These are phyloP conservation scores for Metschnikowia colocasiae DNA, from an alignment of 805 yeast genomes.

Conservation along the genomic window DNA sequence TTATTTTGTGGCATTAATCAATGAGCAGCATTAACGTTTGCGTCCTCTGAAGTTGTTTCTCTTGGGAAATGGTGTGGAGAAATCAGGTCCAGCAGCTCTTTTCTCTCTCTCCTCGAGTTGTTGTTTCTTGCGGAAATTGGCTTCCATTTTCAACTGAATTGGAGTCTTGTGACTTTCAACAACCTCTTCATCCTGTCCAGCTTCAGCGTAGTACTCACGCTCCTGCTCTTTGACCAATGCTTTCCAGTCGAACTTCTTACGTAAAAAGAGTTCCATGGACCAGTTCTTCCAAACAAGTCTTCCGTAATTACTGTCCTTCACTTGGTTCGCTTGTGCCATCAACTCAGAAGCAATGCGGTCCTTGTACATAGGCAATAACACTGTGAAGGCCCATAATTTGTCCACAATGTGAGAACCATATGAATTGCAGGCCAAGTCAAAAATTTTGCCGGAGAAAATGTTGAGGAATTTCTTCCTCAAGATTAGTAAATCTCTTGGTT, in stretches of 20 bases:
- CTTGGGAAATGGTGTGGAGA: conserved; percentile 7
- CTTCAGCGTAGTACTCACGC: conserved; percentile 27
- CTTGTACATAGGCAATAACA: conserved; percentile 74
- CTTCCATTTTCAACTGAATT: conserved; percentile 41
- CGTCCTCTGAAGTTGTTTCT: conserved; percentile 12
- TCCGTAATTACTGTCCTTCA: conserved; percentile 86
- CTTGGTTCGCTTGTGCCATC: conserved; percentile 52
- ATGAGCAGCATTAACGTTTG: conserved; percentile 7
- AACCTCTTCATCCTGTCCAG: conserved; percentile 14
- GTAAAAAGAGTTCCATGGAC: conserved; percentile 73
- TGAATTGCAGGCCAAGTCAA: conserved; percentile 72
- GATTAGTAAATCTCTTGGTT: conserved; percentile 44
- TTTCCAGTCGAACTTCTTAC: conserved; percentile 85
- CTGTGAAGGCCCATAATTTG: conserved; percentile 74
- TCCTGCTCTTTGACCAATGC: conserved; percentile 47
- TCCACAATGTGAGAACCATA: conserved; percentile 92
- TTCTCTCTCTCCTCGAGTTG: conserved; percentile 27
- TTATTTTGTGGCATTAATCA: not conserved
- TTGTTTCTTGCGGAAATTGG: conserved; percentile 30
- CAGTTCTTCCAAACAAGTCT: conserved; percentile 93
- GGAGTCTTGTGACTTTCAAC: conserved; percentile 30
- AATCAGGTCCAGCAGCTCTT: conserved; percentile 20
- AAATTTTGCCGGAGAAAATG: conserved; percentile 49
- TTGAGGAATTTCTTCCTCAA: conserved; percentile 69
- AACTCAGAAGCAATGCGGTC: conserved; percentile 79